Evolutionary conservation across 495 filamentous ascomycete species (phyloP), one percentile per base, ranked within the genome.

Genomic region (Penicillium diatomitis): DNA sequence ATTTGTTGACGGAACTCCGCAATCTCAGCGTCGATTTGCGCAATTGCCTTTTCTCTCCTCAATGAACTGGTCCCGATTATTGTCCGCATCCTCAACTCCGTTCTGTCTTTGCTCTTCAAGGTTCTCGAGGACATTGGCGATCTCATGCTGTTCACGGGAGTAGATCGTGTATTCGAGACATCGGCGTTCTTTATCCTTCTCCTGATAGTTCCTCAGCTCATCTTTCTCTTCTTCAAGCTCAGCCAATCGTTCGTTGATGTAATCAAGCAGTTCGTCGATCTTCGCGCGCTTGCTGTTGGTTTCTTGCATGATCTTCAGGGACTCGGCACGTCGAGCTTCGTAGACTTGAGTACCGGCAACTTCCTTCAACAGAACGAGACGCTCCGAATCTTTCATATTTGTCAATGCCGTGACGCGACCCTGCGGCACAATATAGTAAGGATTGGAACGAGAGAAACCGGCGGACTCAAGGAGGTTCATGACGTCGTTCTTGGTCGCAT

Each of bases 371-470:
- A 99, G 71, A 44, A 84, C 88, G 51, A 99, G 63, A 45, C 92
- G 77, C 57, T 95, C 90, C 2, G 80, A 78, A 60, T 99, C 92
- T 64, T 95, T 95, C 94, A 96, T 97, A 60, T 96, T 99, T 20
- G 92, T 99, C 56, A 99, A 76, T 27, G 87, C 84, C 0, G 94
- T 96, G 44, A 99, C 90, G 51, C 94, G 86, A 32, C 92, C 92
- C 61, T 99, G 92, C 3, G 94, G 92, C 2, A 99, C 92, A 54
- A 99, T 99, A 62, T 97, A 99, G 73, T 96, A 99, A 20, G 92
- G 92, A 65, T 99, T 99, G 49, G 90, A 95, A 50, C 88, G 85
- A 44, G 90, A 95, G 66, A 99, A 97, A 20, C 92, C 92, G 4
- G 92, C 92, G 6, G 88, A 90, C 64, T 99, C 92, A 12, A 99